These are phyloP conservation scores for Oryza officinalis DNA, from an alignment of 176 grass and related monocot genomes.

Conservation along the genomic window DNA sequence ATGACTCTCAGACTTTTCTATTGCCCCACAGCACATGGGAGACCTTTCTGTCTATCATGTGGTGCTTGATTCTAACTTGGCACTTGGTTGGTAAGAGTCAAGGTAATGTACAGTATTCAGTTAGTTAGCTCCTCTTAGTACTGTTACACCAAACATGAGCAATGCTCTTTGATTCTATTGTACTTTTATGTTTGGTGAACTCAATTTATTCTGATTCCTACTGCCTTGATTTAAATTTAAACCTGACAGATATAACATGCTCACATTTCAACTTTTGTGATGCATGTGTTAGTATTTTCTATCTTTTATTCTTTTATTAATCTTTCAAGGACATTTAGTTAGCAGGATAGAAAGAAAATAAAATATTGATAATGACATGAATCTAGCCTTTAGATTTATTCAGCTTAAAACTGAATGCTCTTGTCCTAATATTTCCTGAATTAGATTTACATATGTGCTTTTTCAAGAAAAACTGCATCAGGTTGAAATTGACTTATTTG, in stretches of 20 bases:
- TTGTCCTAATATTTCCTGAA: slow-evolving; percentile 10
- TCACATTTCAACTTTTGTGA: not conserved
- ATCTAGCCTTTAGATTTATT: not conserved
- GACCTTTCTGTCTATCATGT: slow-evolving; percentile 37
- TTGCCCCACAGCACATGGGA: slow-evolving; percentile 31
- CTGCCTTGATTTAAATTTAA: slow-evolving; percentile 17
- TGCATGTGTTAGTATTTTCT: slow-evolving; percentile 25
- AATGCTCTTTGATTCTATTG: not conserved
- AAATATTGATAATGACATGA: not conserved
- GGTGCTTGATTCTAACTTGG: slow-evolving; percentile 34
- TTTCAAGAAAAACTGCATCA: slow-evolving; percentile 12
- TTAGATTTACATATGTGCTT: not conserved
- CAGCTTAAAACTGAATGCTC: not conserved
- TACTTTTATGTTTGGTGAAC: slow-evolving; percentile 34
- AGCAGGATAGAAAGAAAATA: not conserved
- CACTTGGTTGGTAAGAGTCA: slow-evolving; percentile 35
- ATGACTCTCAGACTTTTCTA: slow-evolving; percentile 25
- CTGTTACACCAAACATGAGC: slow-evolving; percentile 26
- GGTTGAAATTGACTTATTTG: slow-evolving; percentile 17
- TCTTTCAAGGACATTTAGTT: slow-evolving; percentile 26
- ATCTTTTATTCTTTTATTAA: slow-evolving; percentile 13
- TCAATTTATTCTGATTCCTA: slow-evolving; percentile 31
- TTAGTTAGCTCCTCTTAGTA: slow-evolving; percentile 33
- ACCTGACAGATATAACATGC: slow-evolving; percentile 7
- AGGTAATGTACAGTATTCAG: slow-evolving; percentile 30